These are phyloP conservation scores for Ophiostoma tasmaniense DNA, from an alignment of 2,329 filamentous ascomycete genomes.

Conservation along the genomic window DNA sequence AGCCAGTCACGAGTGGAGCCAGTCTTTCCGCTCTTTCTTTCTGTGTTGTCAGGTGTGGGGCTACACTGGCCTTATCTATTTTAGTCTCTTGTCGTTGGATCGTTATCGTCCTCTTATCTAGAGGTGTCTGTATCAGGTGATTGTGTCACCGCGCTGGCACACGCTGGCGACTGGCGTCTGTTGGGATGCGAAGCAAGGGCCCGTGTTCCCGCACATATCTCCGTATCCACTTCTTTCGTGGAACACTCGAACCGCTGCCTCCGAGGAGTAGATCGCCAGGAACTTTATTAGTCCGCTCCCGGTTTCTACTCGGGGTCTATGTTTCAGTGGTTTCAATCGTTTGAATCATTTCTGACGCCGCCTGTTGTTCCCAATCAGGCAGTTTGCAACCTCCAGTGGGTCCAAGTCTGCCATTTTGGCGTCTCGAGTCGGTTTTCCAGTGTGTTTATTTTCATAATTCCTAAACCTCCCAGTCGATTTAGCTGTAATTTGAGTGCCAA, in stretches of 20 bases:
- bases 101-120: neutral
- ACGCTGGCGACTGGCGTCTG: neutral
- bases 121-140: neutral
- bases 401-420: neutral
- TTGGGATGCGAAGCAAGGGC: conserved; percentile 2
- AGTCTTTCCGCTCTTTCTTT: neutral
- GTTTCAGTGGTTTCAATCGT: neutral
- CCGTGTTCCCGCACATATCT: conserved; percentile 3
- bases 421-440: neutral
- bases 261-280: neutral
- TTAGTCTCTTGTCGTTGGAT: neutral
- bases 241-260: neutral
- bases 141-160: neutral
- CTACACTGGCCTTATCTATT: neutral
- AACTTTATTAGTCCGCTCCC: neutral
- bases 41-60: neutral
- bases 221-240: neutral
- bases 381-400: neutral
- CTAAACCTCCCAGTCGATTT: neutral
- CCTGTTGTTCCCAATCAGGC: neutral
- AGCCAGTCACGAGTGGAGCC: neutral
- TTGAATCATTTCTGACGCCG: neutral
- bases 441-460: neutral
- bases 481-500: neutral
- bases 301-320: neutral